These are phyloP conservation scores for Magnolia sinica DNA, from an alignment of 164 flowering plant genomes.

Conservation along the genomic window DNA sequence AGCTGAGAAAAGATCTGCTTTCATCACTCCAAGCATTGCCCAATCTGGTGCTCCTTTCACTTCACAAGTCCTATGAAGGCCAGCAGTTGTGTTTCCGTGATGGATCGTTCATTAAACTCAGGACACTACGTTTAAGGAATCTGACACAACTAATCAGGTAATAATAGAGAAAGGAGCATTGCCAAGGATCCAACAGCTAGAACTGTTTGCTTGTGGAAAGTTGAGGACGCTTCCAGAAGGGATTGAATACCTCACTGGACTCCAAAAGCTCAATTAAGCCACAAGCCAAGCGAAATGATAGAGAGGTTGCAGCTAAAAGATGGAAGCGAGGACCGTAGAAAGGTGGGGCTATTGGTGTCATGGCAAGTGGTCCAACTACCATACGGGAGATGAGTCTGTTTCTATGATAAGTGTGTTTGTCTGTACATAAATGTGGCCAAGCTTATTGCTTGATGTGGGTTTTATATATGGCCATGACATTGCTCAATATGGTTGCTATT, in stretches of 20 bases:
- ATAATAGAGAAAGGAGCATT: constrained; percentile 5
- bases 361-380: too few species aligned
- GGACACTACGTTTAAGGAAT: neutral
- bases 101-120: constrained; percentile 7
- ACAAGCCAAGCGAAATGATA: neutral
- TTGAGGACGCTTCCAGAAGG: constrained; percentile 3
- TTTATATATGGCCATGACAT: too few species aligned
- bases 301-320: neutral
- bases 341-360: neutral
- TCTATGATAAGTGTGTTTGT: too few species aligned
- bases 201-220: neutral
- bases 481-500: too few species aligned
- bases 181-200: neutral
- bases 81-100: neutral
- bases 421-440: too few species aligned
- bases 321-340: neutral
- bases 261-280: neutral
- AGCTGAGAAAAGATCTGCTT: neutral
- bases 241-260: neutral
- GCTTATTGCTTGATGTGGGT: too few species aligned
- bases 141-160: neutral
- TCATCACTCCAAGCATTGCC: constrained; percentile 3
- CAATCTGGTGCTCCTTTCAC: constrained; percentile 10
- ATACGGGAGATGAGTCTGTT: too few species aligned
- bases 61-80: neutral